Conservation (phyloP, 2,329 filamentous ascomycete genomes). For the Monosporascus ibericus region DNA sequence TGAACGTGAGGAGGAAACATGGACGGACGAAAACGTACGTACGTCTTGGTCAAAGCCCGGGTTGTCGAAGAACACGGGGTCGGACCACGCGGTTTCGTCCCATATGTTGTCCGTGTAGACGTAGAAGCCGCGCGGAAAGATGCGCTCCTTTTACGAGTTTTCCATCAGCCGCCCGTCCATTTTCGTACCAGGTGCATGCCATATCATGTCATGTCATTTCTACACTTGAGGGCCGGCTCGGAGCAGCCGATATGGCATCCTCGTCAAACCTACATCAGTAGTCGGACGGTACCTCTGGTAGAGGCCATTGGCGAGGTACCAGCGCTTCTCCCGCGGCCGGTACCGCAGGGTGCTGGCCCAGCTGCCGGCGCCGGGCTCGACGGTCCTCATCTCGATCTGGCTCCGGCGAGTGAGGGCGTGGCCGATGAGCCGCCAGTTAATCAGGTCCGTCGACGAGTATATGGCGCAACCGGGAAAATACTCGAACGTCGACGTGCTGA, state of each 20-base stretch:
- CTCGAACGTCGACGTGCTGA: conserved; percentile 58
- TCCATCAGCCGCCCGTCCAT: not conserved
- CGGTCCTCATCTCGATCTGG: conserved; percentile 46
- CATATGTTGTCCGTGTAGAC: conserved; percentile 47
- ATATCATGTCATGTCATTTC: no score
- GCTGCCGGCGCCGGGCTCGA: conserved; percentile 44
- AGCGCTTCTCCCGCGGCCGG: conserved; percentile 29
- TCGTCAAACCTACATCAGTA: conserved; percentile 14
- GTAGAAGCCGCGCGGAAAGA: conserved; percentile 49
- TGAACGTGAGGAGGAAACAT: not conserved
- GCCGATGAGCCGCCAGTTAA: conserved; percentile 46
- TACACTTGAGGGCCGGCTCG: no score
- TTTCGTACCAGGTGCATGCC: not conserved
- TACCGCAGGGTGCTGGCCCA: conserved; percentile 44
- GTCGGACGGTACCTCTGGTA: conserved; percentile 38
- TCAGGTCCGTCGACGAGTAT: conserved; percentile 48
- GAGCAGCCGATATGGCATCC: no score
- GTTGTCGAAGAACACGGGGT: conserved; percentile 48
- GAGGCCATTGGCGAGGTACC: conserved; percentile 40
- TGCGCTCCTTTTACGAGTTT: conserved; percentile 28
- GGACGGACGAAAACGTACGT: conserved; percentile 8
- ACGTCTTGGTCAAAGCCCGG: conserved; percentile 49
- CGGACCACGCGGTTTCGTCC: conserved; percentile 43
- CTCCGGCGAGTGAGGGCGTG: conserved; percentile 44
- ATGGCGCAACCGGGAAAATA: conserved; percentile 57